Conservation (phyloP, 2,329 filamentous ascomycete species). For the Sporothrix variecibatus region DNA sequence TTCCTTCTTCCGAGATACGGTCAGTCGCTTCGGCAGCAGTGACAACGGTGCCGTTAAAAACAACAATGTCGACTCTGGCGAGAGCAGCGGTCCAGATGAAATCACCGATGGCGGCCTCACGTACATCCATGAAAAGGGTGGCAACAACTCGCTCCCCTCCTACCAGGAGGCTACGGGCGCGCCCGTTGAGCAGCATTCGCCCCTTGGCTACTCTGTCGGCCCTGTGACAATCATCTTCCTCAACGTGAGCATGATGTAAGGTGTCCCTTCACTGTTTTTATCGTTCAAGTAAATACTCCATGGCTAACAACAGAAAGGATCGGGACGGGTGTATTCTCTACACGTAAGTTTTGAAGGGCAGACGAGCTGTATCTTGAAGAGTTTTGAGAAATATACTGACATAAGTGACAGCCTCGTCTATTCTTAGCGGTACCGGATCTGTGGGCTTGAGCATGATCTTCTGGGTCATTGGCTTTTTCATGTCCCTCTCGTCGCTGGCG, state of each 20-base stretch:
- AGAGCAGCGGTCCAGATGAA: not conserved
- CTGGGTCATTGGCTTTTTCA: constrained; percentile 64
- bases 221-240: constrained; percentile 58
- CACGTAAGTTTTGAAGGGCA: constrained; percentile 49
- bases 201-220: constrained; percentile 61
- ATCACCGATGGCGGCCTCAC: constrained; percentile 23
- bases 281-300: too few relatives aligned
- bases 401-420: constrained; percentile 50
- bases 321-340: constrained; percentile 64
- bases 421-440: constrained; percentile 62
- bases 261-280: too few relatives aligned
- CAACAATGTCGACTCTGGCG: not conserved
- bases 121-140: constrained; percentile 30
- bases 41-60: not conserved
- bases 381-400: not conserved
- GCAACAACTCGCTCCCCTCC: constrained; percentile 31
- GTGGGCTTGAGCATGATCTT: constrained; percentile 64
- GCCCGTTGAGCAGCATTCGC: constrained; percentile 59
- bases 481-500: constrained; percentile 55
- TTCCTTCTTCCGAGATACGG: not conserved
- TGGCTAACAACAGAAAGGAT: constrained; percentile 37
- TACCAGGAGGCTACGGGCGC: constrained; percentile 61
- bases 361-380: not conserved
- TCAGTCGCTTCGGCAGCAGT: not conserved
- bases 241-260: constrained; percentile 59